A percentile compares a stretch with the other conserved stretches of the same genome.
Conservation (phyloP, 1,284 basidiomycete species). For the Trametes polyzona region DNA sequence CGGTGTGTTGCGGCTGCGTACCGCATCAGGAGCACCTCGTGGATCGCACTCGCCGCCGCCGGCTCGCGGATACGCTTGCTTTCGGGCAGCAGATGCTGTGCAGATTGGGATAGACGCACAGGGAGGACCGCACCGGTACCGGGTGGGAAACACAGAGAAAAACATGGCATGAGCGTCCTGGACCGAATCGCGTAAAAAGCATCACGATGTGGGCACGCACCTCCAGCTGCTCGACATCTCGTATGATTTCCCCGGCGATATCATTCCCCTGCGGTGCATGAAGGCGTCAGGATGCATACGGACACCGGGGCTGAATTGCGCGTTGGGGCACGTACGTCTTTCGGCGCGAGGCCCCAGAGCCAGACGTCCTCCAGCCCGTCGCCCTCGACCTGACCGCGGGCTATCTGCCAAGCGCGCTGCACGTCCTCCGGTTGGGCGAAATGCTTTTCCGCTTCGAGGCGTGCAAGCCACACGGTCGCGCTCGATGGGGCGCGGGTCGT, state of each 20-base stretch:
- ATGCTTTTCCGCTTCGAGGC: conserved; percentile 49
- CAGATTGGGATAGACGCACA: not conserved
- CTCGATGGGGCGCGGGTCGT: conserved; percentile 38
- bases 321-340: not conserved
- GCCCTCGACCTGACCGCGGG: conserved; percentile 42
- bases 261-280: conserved; percentile 17
- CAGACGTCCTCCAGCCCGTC: conserved; percentile 47
- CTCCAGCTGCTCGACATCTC: conserved; percentile 40
- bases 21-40: conserved; percentile 51
- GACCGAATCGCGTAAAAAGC: not conserved
- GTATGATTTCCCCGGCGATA: conserved; percentile 19
- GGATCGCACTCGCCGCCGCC: conserved; percentile 41
- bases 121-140: conserved; percentile 25
- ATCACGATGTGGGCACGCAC: conserved; percentile 33
- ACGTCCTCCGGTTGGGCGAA: conserved; percentile 33
- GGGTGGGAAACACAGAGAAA: not conserved
- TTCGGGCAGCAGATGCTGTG: conserved; percentile 50
- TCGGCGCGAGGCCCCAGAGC: conserved; percentile 50
- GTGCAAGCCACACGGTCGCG: conserved; percentile 55
- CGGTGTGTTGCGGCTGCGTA: conserved; percentile 38
- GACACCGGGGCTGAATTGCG: too few relatives aligned
- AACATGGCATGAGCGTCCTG: not conserved
- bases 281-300: not conserved
- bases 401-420: conserved; percentile 45
- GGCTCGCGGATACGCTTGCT: conserved; percentile 49